Evolutionary conservation across 2,329 filamentous ascomycete species (phyloP), one percentile per base, ranked within the genome.

Genomic region (Aspergillus proliferans): DNA sequence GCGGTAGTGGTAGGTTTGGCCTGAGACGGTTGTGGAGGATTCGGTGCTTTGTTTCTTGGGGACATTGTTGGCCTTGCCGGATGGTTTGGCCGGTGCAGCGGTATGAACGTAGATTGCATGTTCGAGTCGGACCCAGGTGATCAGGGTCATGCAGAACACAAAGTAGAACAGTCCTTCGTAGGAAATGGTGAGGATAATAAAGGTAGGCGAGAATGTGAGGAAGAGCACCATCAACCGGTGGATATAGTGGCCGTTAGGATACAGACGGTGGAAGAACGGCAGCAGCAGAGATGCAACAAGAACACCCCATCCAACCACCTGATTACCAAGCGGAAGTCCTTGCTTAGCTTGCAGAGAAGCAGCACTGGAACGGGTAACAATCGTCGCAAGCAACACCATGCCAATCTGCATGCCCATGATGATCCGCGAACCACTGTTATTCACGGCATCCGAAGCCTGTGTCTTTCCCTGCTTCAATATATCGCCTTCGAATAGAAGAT

Each of bases 101-200:
- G 61, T 66, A 46, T 70, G 59, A 6, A 70, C 64, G 62, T 86
- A 83, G 44, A 92, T 81, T 48, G 82, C 83, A 65, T 94, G 87
- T 68, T 98, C 93, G 1, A 98, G 78, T n/a, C 85, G 83, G 30
- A 96, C 88, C 93, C 93, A 98, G 48, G 85, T 84, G 46, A 95
- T 77, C 4, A 98, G 74, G 19, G 85, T 87, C 47, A 86, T 75
- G 62, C 85, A 90, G 70, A 96, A 98, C 9, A 86, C 83, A 51
- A 96, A 82, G 70, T 97, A 98, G 69, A 98, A 98, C 2, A 98
- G 78, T 0, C 92, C 92, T 69, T 98, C 93, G 71, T 95, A 98
- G 0, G 92, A 96, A 59, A 97, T 96, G 6, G 91, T 95, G 45
- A 98, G 81, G 61, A 98, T 92, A 64, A 98, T 86, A 70, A 97